Evolutionary conservation across 2,329 filamentous ascomycete genomes (phyloP).

Genomic region (Ceratocystis cacaofunesta): DNA sequence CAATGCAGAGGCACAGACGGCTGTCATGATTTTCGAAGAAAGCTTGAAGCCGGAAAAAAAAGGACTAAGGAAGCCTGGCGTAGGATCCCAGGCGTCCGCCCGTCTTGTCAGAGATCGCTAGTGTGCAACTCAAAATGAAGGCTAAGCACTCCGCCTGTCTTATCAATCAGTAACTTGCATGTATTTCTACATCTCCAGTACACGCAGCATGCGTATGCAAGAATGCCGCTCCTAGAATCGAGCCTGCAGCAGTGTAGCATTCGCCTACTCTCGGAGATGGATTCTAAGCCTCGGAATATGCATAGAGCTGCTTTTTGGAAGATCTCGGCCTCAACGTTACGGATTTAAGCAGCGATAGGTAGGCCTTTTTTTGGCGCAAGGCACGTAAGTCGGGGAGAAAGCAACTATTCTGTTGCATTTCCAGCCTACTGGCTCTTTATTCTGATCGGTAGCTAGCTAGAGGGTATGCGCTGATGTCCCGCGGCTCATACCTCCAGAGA

Average conservation of each 20-base stretch:
- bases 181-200: neutral
- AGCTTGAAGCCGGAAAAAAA: neutral
- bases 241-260: neutral
- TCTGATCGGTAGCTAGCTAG: too few species aligned
- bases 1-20: neutral
- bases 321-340: neutral
- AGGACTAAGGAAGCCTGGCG: neutral
- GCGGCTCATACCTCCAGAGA: too few species aligned
- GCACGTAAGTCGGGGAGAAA: neutral
- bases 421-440: neutral
- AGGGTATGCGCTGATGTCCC: too few species aligned
- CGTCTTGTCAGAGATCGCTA: neutral
- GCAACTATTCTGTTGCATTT: neutral
- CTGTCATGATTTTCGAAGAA: neutral
- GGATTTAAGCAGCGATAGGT: neutral
- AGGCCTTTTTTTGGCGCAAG: neutral
- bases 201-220: neutral
- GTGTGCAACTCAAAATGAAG: conserved; percentile 4
- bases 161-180: neutral
- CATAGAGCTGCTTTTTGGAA: neutral
- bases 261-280: neutral
- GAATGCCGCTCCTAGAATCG: neutral
- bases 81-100: neutral
- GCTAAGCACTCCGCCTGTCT: neutral
- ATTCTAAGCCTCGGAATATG: neutral